Evolutionary conservation across 78 protist genomes (phyloP), one percentile per base, ranked within the genome.

Genomic region (Cavenderia fasciculata): DNA sequence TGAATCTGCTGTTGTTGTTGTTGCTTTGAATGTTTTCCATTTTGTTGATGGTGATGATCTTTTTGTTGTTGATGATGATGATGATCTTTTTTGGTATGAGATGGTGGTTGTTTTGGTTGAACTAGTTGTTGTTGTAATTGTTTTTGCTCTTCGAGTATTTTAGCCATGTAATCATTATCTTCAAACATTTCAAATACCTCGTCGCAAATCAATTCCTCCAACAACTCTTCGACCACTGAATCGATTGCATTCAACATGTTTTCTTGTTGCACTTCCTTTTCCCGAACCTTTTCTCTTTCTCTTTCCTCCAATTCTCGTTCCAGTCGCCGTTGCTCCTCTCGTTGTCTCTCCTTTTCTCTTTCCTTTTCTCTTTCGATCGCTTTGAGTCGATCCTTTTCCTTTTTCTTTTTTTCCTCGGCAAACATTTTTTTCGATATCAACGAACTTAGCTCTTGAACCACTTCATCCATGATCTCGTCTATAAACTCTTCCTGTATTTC

Each of bases 391-490:
- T 71, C 78, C 38, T 34, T 38, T 27, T 82, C 90, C 38, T 66
- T 34, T 31, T 74, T 74, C 43, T 74, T 74, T 27, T 72, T 65
- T 0, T 86, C 92, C 19, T 86, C 92, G 29, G 72, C 18, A 51
- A 25, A 72, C 8, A 70, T 43, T 43, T 86, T 82, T 51, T 82
- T 82, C 2, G 71, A 40, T 1, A 82, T 11, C 34, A 68, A 68
- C 2, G 44, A 38, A 19, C 59, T 41, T 0, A 82, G 21, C 43
- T 82, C 90, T 23, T 82, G 79, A 2, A 56, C 70, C 16, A 82
- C 90, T 38, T 82, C 90, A 47, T 82, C 75, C 0, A 82, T 38
- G 12, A 82, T 52, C 38, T 62, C 61, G 10, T 82, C 78, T 16
- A 69, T 69, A 18, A 79, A 29, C 29, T 79, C 88, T 19, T 43